Evolutionary conservation across 2,329 filamentous ascomycete species (phyloP).

Genomic region (Colletotrichum brevisporum): DNA sequence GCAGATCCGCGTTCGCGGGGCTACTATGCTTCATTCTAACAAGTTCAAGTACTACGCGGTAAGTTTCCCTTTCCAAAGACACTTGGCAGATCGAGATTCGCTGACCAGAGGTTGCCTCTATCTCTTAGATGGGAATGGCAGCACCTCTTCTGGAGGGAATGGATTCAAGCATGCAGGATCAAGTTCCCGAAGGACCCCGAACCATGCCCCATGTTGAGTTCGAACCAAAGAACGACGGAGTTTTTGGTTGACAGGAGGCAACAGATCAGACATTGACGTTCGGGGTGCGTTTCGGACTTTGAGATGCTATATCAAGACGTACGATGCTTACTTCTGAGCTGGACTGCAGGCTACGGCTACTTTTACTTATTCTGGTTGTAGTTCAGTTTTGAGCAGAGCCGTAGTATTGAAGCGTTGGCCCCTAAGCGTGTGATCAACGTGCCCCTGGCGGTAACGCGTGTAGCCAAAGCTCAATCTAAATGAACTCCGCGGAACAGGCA

Average conservation of each 20-base stretch:
- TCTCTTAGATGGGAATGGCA: constrained; percentile 22
- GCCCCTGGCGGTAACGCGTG: no score
- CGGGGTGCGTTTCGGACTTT: no score
- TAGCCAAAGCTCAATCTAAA: no score
- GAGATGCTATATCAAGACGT: no score
- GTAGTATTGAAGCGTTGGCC: no score
- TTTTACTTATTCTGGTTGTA: no score
- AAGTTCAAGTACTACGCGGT: constrained; percentile 36
- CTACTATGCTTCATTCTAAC: constrained; percentile 31
- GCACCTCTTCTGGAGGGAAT: constrained; percentile 25
- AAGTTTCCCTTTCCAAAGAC: background rate
- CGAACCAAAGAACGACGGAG: constrained; percentile 18
- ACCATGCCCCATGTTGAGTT: constrained; percentile 29
- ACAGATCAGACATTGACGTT: no score
- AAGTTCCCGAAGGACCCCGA: constrained; percentile 1
- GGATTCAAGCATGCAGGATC: background rate
- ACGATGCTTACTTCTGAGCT: no score
- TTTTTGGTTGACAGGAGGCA: constrained; percentile 18
- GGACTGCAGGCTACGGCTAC: no score
- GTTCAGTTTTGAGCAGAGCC: no score
- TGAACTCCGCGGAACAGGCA: no score
- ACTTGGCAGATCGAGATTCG: background rate
- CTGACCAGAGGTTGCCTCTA: background rate
- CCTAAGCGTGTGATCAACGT: no score
- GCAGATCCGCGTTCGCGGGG: constrained; percentile 14